Evolutionary conservation across 306 rosid genomes (phyloP), one percentile per base, ranked within the genome.

Genomic region (Boehmeria nivea): DNA sequence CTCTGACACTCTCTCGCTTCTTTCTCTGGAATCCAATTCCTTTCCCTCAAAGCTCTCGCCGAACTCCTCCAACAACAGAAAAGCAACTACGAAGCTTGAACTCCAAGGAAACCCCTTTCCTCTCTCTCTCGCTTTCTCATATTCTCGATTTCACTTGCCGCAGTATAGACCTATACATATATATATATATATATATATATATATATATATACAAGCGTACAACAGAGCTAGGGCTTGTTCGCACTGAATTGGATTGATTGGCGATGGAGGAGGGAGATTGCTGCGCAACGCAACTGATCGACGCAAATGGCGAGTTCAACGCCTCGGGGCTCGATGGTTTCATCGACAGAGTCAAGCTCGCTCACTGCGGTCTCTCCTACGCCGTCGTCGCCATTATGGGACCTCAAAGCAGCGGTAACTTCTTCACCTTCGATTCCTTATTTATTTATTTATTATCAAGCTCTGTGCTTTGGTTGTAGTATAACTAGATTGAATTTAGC

Each of bases 381-480:
- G 94, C 95, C 6, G 91, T 90, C 12, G 87, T 90, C 19, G 76
- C 98, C n/a, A 59, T 90, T 52, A 90, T 90, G 98, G 98, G 98
- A 15, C 97, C 97, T 36, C 98, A 90, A 63, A 87, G 95, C 54
- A 90, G 95, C 44, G 97, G 97, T 89, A 44, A 31, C 72, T 53
- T 23, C 10, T 18, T 21, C 28, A 3, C 36, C 49, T 13, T 3
- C 16, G 37, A 53, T 39, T 59, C 31, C 26, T 51, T 24, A 16
- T n/a, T n/a, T n/a, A n/a, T n/a, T n/a, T n/a, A n/a, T n/a, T n/a
- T n/a, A n/a, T n/a, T n/a, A n/a, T n/a, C n/a, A n/a, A n/a, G n/a
- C 26, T 27, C 16, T 26, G 15, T 19, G 15, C 8, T 60, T 60
- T 36, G 26, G 21, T 25, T 51, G 12, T n/a, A 24, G n/a, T n/a